These are phyloP conservation scores for Podila clonocystis DNA, from an alignment of 192 early-diverging fungal genomes.

Conservation along the genomic window DNA sequence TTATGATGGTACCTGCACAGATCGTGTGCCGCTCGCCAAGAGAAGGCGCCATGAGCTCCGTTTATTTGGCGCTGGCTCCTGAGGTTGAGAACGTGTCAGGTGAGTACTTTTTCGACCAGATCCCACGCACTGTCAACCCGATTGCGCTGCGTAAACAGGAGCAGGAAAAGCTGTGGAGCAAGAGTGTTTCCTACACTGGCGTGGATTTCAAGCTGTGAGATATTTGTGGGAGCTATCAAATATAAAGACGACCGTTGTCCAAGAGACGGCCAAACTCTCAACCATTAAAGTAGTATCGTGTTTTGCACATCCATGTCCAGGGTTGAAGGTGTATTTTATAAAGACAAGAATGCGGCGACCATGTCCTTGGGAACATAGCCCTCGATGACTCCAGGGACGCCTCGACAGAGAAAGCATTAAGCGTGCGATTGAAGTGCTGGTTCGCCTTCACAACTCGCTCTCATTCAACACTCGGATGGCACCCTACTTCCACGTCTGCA, in stretches of 20 bases:
- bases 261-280: too few relatives aligned
- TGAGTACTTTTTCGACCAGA: conserved; percentile 54
- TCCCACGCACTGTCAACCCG: conserved; percentile 27
- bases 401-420: conserved; percentile 10
- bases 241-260: too few relatives aligned
- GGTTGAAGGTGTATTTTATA: background rate
- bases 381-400: background rate
- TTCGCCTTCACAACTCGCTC: conserved; percentile 31
- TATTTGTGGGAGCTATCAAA: too few relatives aligned
- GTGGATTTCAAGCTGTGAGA: too few relatives aligned
- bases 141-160: conserved; percentile 22
- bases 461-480: too few relatives aligned
- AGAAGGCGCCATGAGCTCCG: conserved; percentile 49
- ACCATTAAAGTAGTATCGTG: too few relatives aligned
- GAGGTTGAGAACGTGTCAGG: conserved; percentile 54
- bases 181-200: background rate
- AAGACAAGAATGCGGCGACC: background rate
- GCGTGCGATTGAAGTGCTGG: background rate
- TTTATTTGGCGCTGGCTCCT: conserved; percentile 57
- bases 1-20: conserved; percentile 41
- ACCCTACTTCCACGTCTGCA: conserved; percentile 63
- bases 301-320: too few relatives aligned
- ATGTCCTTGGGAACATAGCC: conserved; percentile 4
- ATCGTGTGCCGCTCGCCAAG: conserved; percentile 52
- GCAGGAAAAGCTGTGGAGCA: conserved; percentile 6